Conservation (phyloP, 352 stramenopile species). For the Phytophthora fragariaefolia region DNA sequence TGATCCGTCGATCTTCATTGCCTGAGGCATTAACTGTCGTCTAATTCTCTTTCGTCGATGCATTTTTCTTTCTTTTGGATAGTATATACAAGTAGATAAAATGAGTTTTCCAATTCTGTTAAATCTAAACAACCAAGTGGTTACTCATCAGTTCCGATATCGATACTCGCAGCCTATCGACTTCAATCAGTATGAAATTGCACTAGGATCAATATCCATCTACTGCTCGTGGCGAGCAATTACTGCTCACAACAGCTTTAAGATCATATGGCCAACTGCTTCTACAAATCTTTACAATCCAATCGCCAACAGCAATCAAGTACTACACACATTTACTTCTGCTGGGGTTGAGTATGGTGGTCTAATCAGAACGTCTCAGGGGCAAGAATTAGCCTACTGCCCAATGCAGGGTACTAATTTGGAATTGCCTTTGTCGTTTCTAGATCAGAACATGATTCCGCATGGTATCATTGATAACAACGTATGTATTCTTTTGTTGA, state of each 20-base stretch:
- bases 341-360: slow-evolving; percentile 18
- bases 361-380: not conserved
- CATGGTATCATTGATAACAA: slow-evolving; percentile 17
- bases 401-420: not conserved
- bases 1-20: slow-evolving; percentile 11
- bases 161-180: not conserved
- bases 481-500: slow-evolving; percentile 26
- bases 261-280: not conserved
- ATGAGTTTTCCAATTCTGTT: not conserved
- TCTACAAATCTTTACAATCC: slow-evolving; percentile 25
- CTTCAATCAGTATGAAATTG: not conserved
- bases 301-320: slow-evolving; percentile 30
- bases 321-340: slow-evolving; percentile 21
- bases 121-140: not conserved
- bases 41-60: not conserved
- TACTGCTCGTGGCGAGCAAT: not conserved
- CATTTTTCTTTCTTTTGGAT: not conserved
- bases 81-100: not conserved
- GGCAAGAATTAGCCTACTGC: not conserved
- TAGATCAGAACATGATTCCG: not conserved
- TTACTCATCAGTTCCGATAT: not conserved
- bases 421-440: not conserved
- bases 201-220: not conserved
- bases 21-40: slow-evolving; percentile 6
- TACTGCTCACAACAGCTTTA: not conserved